phyloP scores from a whole-genome alignment of 441 rosid species.

The Populus hybrid region DNA sequence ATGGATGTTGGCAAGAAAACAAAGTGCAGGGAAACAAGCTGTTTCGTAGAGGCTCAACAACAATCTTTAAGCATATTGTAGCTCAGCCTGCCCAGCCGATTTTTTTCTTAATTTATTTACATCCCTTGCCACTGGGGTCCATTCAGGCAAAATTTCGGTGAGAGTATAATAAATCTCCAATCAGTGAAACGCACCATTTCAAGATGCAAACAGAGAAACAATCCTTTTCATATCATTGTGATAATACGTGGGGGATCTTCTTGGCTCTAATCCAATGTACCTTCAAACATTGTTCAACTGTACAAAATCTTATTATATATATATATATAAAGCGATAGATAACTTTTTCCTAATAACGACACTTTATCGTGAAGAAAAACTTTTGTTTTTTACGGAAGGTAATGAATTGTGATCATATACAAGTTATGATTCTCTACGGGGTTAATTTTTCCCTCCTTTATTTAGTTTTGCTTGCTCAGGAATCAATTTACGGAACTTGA shows the following conservation, averaged over 20 bases:
- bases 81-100: not conserved
- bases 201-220: not conserved
- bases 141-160: not conserved
- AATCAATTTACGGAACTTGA: no score
- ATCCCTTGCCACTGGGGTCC: not conserved
- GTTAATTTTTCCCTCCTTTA: no score
- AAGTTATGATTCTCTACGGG: no score
- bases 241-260: not conserved
- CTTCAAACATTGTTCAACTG: not conserved
- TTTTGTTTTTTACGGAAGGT: no score
- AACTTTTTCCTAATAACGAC: no score
- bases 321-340: no score
- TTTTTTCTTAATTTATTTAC: not conserved
- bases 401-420: no score
- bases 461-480: no score
- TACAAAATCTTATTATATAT: no score
- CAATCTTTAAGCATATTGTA: not conserved
- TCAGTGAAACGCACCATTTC: not conserved
- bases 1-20: not conserved
- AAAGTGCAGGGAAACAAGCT: not conserved
- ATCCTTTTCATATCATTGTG: not conserved
- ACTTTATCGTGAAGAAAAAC: no score
- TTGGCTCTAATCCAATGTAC: not conserved
- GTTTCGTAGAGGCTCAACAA: not conserved
- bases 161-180: not conserved